Evolutionary conservation across 164 flowering plant genomes (phyloP).

Genomic region (Nymphaea colorata): DNA sequence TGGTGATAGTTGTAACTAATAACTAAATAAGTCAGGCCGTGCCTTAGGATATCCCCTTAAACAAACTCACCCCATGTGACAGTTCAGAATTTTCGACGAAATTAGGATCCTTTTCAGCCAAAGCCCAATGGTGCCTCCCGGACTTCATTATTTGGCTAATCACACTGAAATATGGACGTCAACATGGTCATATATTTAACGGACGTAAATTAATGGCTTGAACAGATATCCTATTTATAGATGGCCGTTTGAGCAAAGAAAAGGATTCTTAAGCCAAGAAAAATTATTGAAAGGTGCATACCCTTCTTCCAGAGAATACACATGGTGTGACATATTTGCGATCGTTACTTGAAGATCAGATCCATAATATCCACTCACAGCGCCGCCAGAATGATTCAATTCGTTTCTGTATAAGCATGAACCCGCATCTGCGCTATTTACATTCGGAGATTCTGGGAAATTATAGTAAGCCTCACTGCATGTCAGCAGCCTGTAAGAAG

Average conservation of each 20-base stretch:
- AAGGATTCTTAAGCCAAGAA: too few relatives aligned
- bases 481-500: constrained; percentile 41
- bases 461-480: constrained; percentile 74
- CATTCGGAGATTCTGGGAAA: constrained; percentile 16
- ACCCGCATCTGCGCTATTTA: constrained; percentile 12
- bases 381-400: constrained; percentile 9
- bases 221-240: neutral
- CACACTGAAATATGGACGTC: constrained; percentile 25
- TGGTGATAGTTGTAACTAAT: too few relatives aligned
- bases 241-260: neutral
- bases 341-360: constrained; percentile 28
- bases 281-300: constrained; percentile 13
- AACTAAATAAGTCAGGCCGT: too few relatives aligned
- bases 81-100: constrained; percentile 18
- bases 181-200: neutral
- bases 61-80: constrained; percentile 31
- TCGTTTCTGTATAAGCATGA: constrained; percentile 8
- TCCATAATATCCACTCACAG: constrained; percentile 9
- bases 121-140: constrained; percentile 48
- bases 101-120: constrained; percentile 12
- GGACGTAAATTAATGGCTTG: too few relatives aligned
- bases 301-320: constrained; percentile 66
- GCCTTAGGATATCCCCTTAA: too few relatives aligned
- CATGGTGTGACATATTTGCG: constrained; percentile 45
- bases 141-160: constrained; percentile 57